These are phyloP conservation scores for Phialocephala sp. DNA, from an alignment of 2,329 filamentous ascomycete species.

Conservation along the genomic window DNA sequence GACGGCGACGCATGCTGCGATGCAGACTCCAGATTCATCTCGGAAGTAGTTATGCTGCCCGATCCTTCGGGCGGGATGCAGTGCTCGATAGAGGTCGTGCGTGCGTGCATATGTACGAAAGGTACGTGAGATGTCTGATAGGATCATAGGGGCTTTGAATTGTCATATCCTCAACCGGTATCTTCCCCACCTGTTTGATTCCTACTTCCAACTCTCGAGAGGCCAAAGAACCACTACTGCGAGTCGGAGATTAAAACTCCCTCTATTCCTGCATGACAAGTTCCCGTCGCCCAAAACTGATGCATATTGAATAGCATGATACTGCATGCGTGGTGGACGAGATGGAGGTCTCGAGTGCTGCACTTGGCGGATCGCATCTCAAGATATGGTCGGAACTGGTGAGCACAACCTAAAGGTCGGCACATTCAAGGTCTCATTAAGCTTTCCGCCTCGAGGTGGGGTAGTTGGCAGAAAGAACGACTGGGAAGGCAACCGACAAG, in stretches of 20 bases:
- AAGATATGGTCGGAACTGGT: background rate
- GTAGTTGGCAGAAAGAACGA: constrained; percentile 9
- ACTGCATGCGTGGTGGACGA: constrained; percentile 12
- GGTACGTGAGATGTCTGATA: background rate
- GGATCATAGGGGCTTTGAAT: background rate
- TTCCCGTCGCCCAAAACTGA: constrained; percentile 6
- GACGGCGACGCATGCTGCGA: background rate
- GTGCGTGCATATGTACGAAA: constrained; percentile 14
- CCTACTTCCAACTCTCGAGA: background rate
- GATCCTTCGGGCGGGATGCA: constrained; percentile 1
- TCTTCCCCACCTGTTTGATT: constrained; percentile 18
- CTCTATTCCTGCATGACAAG: constrained; percentile 9
- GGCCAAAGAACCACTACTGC: constrained; percentile 10
- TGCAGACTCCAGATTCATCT: constrained; percentile 2
- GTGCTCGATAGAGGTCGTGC: constrained; percentile 13
- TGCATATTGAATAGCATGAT: constrained; percentile 15
- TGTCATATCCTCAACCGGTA: background rate
- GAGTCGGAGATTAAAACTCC: constrained; percentile 19
- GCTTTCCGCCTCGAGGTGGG: background rate
- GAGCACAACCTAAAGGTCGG: background rate
- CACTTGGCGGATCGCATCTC: background rate
- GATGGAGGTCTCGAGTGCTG: background rate
- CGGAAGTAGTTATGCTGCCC: background rate
- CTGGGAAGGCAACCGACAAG: background rate
- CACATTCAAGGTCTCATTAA: constrained; percentile 6